A percentile compares a stretch with the other conserved stretches of the same genome.
Evolutionary conservation across 768 basidiomycete species (phyloP).

Genomic region (Atractiella rhizophila): DNA sequence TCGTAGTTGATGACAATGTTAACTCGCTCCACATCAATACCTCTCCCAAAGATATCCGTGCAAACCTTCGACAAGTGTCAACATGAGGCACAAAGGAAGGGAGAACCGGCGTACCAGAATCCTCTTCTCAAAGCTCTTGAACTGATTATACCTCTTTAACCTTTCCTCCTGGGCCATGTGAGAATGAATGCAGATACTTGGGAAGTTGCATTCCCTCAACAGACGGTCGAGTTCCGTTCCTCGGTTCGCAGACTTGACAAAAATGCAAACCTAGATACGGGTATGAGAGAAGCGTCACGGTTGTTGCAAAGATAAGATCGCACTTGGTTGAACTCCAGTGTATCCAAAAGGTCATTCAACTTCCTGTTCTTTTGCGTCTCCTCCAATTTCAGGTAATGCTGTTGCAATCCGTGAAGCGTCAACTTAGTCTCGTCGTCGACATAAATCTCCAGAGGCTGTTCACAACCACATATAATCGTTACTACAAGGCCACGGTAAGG

Average conservation of each 20-base stretch:
- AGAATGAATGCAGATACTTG: constrained; percentile 90
- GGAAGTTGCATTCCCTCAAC: constrained; percentile 90
- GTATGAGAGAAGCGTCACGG: not conserved
- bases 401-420: constrained; percentile 89
- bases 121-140: constrained; percentile 98
- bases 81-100: too few relatives aligned
- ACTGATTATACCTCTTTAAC: constrained; percentile 82
- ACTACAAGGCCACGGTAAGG: not conserved
- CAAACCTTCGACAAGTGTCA: too few relatives aligned
- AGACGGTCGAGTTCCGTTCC: constrained; percentile 91
- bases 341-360: constrained; percentile 80
- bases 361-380: constrained; percentile 91
- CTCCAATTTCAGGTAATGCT: constrained; percentile 92
- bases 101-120: too few relatives aligned
- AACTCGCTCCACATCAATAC: constrained; percentile 97
- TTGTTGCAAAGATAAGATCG: constrained; percentile 5
- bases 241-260: constrained; percentile 91
- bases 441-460: constrained; percentile 90
- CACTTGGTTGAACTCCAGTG: constrained; percentile 94
- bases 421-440: constrained; percentile 98
- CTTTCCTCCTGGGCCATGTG: constrained; percentile 85
- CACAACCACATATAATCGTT: not conserved
- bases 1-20: constrained; percentile 98
- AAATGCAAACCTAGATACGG: constrained; percentile 69
- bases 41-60: constrained; percentile 96